Conservation (phyloP, 495 filamentous ascomycete genomes). For the Staphylotrichum longicolle region DNA sequence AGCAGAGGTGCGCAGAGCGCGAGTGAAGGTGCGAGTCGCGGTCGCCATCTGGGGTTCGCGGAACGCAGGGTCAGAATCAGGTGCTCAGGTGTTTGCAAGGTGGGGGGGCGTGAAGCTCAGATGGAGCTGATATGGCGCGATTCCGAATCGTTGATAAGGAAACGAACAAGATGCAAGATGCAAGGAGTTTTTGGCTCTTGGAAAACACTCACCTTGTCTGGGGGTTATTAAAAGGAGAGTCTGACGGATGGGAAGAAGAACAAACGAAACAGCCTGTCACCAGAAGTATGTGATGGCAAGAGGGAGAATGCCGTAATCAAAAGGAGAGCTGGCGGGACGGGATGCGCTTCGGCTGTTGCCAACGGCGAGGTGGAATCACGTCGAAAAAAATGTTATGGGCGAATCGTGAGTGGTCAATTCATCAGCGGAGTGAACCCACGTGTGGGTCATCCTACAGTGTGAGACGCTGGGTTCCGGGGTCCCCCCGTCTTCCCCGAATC, state of each 20-base stretch:
- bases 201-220: slow-evolving; percentile 29
- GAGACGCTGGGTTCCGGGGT: slow-evolving; percentile 7
- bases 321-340: slow-evolving; percentile 1
- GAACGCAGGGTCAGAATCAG: slow-evolving; percentile 5
- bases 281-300: slow-evolving; percentile 13
- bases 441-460: slow-evolving; percentile 14
- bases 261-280: too few relatives aligned
- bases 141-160: slow-evolving; percentile 7
- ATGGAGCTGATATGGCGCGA: not conserved
- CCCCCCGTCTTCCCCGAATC: not conserved
- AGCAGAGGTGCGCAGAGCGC: slow-evolving; percentile 56
- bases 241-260: not conserved
- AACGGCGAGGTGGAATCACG: slow-evolving; percentile 17
- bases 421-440: slow-evolving; percentile 2
- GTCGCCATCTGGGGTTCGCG: slow-evolving; percentile 44
- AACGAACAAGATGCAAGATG: not conserved
- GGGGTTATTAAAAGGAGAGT: slow-evolving; percentile 12
- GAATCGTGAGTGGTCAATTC: slow-evolving; percentile 19
- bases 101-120: slow-evolving; percentile 7
- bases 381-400: slow-evolving; percentile 21
- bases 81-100: slow-evolving; percentile 19
- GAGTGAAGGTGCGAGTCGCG: slow-evolving; percentile 52
- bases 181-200: too few relatives aligned
- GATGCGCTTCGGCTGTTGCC: slow-evolving; percentile 20
- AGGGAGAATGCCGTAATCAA: slow-evolving; percentile 20